phyloP scores from a whole-genome alignment of 2,329 filamentous ascomycete genomes.

The Mycocentrospora acerina region DNA sequence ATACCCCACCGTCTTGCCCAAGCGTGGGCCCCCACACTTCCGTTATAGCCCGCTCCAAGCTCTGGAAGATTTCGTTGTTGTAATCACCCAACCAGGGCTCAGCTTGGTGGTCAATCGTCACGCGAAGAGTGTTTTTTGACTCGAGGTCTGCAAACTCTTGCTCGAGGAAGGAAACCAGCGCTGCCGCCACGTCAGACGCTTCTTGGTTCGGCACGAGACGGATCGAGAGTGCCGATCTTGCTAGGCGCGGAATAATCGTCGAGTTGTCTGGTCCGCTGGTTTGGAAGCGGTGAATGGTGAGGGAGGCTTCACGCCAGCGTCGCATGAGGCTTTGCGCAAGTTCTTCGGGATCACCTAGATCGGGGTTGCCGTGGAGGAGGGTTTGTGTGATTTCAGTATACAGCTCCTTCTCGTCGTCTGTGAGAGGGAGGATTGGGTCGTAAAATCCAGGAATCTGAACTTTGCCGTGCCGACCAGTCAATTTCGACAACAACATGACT shows the following conservation, averaged over 20 bases:
- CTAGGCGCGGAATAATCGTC: conserved; percentile 86
- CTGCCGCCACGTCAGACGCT: conserved; percentile 70
- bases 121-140: conserved; percentile 76
- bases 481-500: conserved; percentile 75
- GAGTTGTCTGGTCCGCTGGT: conserved; percentile 86
- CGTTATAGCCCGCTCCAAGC: conserved; percentile 80
- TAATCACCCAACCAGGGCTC: conserved; percentile 96
- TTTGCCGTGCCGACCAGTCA: conserved; percentile 78
- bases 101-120: conserved; percentile 88
- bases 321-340: conserved; percentile 87
- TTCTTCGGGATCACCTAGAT: conserved; percentile 63
- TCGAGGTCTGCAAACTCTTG: conserved; percentile 72
- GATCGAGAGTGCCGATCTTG: conserved; percentile 84
- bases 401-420: conserved; percentile 71
- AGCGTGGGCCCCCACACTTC: conserved; percentile 72
- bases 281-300: conserved; percentile 91
- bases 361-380: conserved; percentile 70
- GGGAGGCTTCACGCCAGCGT: conserved; percentile 89
- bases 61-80: conserved; percentile 85
- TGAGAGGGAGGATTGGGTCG: conserved; percentile 76
- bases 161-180: conserved; percentile 67
- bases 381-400: conserved; percentile 84
- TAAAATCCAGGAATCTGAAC: conserved; percentile 89
- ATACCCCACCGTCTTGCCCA: conserved; percentile 24
- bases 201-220: conserved; percentile 93